Percentiles rank a stretch among this genome's conserved stretches.
phyloP scores from a whole-genome alignment of 352 stramenopile species.

The Phytophthora sansomeana region DNA sequence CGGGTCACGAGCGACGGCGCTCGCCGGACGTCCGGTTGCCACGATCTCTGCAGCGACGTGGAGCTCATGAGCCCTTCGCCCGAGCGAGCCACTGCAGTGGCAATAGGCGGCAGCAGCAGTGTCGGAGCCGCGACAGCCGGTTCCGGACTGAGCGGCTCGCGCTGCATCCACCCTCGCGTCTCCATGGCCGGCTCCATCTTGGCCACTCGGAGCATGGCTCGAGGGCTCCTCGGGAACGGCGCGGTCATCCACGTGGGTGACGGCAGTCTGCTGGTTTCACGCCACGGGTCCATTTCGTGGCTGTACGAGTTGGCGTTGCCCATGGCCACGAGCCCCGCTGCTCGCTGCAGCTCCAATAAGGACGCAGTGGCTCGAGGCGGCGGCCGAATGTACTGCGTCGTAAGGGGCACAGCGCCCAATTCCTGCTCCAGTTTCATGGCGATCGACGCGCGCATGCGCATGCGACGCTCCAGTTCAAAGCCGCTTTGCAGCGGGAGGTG shows the following conservation, averaged over 20 bases:
- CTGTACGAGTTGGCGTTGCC: slow-evolving; percentile 14
- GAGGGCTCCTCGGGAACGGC: slow-evolving; percentile 43
- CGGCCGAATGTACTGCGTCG: slow-evolving; percentile 43
- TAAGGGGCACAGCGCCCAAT: slow-evolving; percentile 35
- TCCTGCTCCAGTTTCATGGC: slow-evolving; percentile 49
- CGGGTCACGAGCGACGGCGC: slow-evolving; percentile 28
- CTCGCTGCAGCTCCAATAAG: slow-evolving; percentile 38
- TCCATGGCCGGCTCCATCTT: slow-evolving; percentile 40
- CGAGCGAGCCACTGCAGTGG: slow-evolving; percentile 43
- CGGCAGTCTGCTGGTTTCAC: slow-evolving; percentile 23
- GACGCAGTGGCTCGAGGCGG: slow-evolving; percentile 20
- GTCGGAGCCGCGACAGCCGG: slow-evolving; percentile 6
- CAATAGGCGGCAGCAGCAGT: slow-evolving; percentile 43
- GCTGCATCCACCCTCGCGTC: slow-evolving; percentile 22
- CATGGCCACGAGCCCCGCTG: slow-evolving; percentile 31
- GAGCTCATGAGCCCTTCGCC: slow-evolving; percentile 38
- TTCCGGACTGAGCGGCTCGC: slow-evolving; percentile 20
- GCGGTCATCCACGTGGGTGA: slow-evolving; percentile 32
- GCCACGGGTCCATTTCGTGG: slow-evolving; percentile 32
- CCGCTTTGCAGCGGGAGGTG: slow-evolving; percentile 33
- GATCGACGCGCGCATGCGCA: slow-evolving; percentile 50
- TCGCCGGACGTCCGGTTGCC: slow-evolving; percentile 40
- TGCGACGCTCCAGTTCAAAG: slow-evolving; percentile 40
- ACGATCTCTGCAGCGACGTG: slow-evolving; percentile 28
- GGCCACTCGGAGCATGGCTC: slow-evolving; percentile 47